Conservation (phyloP, 495 filamentous ascomycete genomes). For the Clavariopsis aquatica region DNA sequence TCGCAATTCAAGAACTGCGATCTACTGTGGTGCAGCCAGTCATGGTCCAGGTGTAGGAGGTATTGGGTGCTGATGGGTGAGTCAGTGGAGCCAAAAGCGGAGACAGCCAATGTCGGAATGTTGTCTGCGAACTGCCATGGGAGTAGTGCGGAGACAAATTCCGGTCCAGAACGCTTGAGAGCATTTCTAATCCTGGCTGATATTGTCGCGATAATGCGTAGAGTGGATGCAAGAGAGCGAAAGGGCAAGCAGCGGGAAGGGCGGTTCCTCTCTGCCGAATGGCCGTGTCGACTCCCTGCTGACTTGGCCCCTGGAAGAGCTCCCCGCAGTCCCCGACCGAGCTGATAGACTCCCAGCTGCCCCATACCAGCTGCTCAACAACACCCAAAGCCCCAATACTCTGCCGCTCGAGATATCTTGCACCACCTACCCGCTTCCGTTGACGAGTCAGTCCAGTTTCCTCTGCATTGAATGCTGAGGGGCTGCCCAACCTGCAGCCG, state of each 20-base stretch:
- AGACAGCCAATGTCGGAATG: neutral
- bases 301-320: neutral
- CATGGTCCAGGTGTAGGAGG: conserved; percentile 1
- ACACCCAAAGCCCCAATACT: neutral
- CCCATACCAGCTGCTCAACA: neutral
- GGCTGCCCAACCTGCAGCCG: neutral
- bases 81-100: conserved; percentile 2
- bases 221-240: neutral
- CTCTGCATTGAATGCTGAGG: conserved; percentile 31
- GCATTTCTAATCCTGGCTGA: neutral
- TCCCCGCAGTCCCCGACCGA: conserved; percentile 1
- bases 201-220: neutral
- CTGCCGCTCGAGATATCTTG: neutral
- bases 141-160: neutral
- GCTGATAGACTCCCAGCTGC: neutral
- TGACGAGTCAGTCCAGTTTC: neutral
- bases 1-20: no score
- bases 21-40: no score
- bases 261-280: conserved; percentile 1
- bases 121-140: neutral
- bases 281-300: neutral
- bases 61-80: conserved; percentile 2
- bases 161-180: no score
- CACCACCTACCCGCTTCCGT: neutral
- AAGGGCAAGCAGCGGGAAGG: neutral